Base-by-base conservation (phyloP, 768 basidiomycete species). In the Filobasidium floriforme region DNA sequence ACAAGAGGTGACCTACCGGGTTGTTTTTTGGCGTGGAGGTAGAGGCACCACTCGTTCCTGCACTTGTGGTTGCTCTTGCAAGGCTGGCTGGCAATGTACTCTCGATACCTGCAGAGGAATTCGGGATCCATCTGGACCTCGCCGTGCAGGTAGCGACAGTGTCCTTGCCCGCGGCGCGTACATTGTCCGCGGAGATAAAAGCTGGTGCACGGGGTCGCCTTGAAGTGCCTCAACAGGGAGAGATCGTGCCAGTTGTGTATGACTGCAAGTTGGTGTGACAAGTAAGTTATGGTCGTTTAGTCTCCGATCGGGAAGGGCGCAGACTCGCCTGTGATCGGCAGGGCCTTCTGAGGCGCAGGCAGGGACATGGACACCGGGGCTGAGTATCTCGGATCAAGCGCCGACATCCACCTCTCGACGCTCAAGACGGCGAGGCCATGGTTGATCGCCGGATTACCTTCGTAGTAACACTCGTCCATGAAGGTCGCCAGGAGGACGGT, bases 171-270 rank as follows among this genome's bases (percentile, higher is more conserved):
- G 15, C 22, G 22, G 24, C 54, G 54, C 15, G 29, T 24, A 26
- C 54, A 57, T 15, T 57, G 22, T 57, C 54, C 54, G 12, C 26
- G 19, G 22, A 57, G 54, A 24, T 57, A 57, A 15, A 26, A 57
- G 54, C 54, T 57, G 54, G 54, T 57, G 29, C 54, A 57, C 12
- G 54, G 54, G 22, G 54, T 57, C 24, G 54, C 54, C 26, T 15
- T 15, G 54, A 15, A 15, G n/a, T 57, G 29, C 14, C 54, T 15
- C 24, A 57, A 32, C 3, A 57, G 29, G 29, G 54, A 57, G 26
- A 57, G 14, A n/a, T 57, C 54, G 26, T 57, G 54, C 54, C 54
- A 57, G 22, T 24, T 28, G 24, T 24, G 54, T 4, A 57, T 57
- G 54, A 57, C 54, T 57, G 54, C 26, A 19, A 12, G 6, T 3